phyloP scores from a whole-genome alignment of 345 rosid species.

The Clausena lansium region DNA sequence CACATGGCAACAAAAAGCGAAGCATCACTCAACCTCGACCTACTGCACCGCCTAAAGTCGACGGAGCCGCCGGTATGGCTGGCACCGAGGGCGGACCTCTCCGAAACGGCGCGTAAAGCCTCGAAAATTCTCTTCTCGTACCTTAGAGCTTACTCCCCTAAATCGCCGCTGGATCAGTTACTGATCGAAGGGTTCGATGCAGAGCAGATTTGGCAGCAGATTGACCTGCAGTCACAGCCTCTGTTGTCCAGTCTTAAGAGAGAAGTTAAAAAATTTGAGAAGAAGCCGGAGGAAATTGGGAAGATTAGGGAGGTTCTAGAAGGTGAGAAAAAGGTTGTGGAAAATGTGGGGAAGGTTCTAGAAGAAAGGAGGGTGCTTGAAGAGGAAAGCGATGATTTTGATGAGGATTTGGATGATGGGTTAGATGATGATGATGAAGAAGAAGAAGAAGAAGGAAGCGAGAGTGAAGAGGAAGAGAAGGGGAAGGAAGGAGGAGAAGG shows the following conservation, averaged over 20 bases:
- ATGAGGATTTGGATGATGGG: constrained; percentile 27
- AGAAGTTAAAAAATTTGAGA: constrained; percentile 53
- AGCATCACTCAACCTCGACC: constrained; percentile 36
- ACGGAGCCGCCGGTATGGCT: constrained; percentile 75
- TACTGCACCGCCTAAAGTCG: constrained; percentile 52
- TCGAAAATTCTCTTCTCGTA: constrained; percentile 55
- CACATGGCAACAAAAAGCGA: constrained; percentile 38
- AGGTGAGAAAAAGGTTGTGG: constrained; percentile 16
- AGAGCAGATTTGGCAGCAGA: constrained; percentile 98
- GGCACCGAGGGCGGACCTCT: constrained; percentile 50
- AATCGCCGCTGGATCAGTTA: constrained; percentile 68
- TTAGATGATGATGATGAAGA: constrained; percentile 32
- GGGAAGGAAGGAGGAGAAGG: constrained; percentile 24
- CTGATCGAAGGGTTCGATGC: constrained; percentile 75
- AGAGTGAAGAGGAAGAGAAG: constrained; percentile 21
- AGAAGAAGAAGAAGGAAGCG: constrained; percentile 30
- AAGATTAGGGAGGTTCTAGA: constrained; percentile 27
- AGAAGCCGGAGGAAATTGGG: constrained; percentile 52
- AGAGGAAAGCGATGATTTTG: constrained; percentile 39
- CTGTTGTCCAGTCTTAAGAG: constrained; percentile 51
- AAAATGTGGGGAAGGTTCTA: no score
- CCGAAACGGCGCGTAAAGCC: constrained; percentile 54
- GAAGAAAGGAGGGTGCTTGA: constrained; percentile 24
- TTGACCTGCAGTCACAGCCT: constrained; percentile 74
- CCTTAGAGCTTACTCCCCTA: constrained; percentile 51